phyloP scores from a whole-genome alignment of 148 eudicot genomes.

The Spergularia marina region DNA sequence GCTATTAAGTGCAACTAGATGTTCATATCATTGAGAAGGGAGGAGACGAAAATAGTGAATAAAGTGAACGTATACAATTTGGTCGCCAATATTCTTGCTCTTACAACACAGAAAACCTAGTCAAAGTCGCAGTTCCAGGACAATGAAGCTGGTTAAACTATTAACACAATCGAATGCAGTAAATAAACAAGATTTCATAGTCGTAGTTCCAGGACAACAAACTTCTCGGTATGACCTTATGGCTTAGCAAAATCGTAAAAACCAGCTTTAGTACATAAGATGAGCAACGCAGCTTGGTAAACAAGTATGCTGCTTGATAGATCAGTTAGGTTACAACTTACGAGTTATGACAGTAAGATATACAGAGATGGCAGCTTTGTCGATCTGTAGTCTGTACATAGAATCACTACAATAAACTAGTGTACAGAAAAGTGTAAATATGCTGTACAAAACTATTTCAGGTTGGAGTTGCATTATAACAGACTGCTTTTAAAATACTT shows the following conservation, averaged over 20 bases:
- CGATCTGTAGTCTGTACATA: no score
- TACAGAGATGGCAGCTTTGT: not conserved
- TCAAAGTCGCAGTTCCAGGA: no score
- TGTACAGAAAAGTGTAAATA: constrained; percentile 6
- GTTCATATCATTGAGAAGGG: no score
- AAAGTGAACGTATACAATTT: no score
- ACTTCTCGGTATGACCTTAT: not conserved
- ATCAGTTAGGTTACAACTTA: constrained; percentile 1
- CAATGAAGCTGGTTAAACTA: no score
- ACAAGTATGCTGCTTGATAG: not conserved
- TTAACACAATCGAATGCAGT: no score
- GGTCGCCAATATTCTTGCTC: no score
- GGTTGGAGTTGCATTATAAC: constrained; percentile 21
- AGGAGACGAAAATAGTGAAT: no score
- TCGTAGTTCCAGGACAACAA: not conserved
- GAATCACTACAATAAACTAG: not conserved
- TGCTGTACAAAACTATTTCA: constrained; percentile 19
- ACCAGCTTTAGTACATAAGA: not conserved
- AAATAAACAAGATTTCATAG: no score
- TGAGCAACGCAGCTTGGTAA: not conserved
- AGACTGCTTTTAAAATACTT: constrained; percentile 61
- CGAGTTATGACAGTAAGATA: constrained; percentile 2
- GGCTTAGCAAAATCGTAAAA: not conserved
- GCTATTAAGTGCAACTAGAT: no score
- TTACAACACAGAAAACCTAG: no score